Evolutionary conservation across 2,329 filamentous ascomycete genomes (phyloP), one percentile per base, ranked within the genome.

Genomic region (Fusarium scirpi): DNA sequence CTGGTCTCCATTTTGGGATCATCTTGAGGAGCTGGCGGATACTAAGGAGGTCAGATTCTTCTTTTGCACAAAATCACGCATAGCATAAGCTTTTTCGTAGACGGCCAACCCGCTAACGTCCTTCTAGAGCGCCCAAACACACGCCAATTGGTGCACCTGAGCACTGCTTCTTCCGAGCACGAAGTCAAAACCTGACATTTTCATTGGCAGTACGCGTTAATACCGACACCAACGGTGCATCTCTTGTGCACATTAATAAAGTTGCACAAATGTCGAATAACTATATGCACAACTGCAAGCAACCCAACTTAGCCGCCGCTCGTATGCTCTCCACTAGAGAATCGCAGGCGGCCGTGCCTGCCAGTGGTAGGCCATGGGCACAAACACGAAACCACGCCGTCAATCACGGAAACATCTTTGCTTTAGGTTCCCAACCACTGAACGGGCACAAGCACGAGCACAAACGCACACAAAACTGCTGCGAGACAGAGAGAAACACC

Each of bases 381-480:
- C 52, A 71, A 59, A 71, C 44, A 54, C 68, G 68, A 71, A 71
- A 71, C 68, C 65, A 71, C 68, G 68, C 64, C 68, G 49, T 65
- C 27, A 27, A 32, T 34, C 52, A 62, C 60, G 59, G 60, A 69
- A 69, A 56, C 60, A 69, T 56, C 44, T 40, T 61, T 24, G 52
- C 51, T 32, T 32, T 46, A 65, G 58, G 24, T 47, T 46, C 29
- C 13, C 27, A 46, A 57, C 47, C 38, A 41, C 47, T 43, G 29
- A 16, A 38, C 34, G 18, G 18, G 34, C 9, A 38, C 16, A 52
- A 38, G 29, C 15, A 55, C 47, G 57, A 46, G 22, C 38, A 65
- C 52, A 58, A 20, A 49, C 54, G 18, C 45, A 58, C 30, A 44
- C 46, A 65, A 65, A 63, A 64, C 63, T 20, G 18, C 38, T 34